These are phyloP conservation scores for Diaporthe citriasiana DNA, from an alignment of 2,329 filamentous ascomycete species.

Conservation along the genomic window DNA sequence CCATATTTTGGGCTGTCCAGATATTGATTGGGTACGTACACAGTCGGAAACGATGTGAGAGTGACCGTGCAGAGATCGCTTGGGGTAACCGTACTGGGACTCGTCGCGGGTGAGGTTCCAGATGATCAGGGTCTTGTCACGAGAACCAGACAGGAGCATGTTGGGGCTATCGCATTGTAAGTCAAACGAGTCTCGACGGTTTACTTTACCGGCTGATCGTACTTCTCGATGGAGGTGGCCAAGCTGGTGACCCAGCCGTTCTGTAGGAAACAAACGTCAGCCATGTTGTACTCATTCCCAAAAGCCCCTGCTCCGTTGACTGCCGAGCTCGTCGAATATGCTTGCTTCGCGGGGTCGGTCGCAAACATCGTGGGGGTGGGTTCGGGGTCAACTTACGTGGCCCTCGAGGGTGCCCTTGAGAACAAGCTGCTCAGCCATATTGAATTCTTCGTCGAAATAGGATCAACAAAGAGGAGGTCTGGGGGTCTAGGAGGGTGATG, in stretches of 20 bases:
- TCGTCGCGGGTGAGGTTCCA: constrained; percentile 99
- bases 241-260: constrained; percentile 99
- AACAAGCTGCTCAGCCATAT: constrained; percentile 94
- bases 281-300: constrained; percentile 16
- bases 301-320: constrained; percentile 24
- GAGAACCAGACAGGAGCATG: constrained; percentile 97
- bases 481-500: constrained; percentile 53
- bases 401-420: constrained; percentile 98
- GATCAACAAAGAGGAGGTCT: constrained; percentile 50
- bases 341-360: constrained; percentile 39
- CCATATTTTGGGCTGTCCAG: constrained; percentile 16
- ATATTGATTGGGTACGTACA: constrained; percentile 72
- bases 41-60: constrained; percentile 99
- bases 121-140: constrained; percentile 99
- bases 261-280: constrained; percentile 56
- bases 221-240: constrained; percentile 99
- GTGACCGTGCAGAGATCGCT: constrained; percentile 98
- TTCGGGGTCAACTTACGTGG: constrained; percentile 75
- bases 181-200: constrained; percentile 45
- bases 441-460: constrained; percentile 56
- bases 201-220: constrained; percentile 56
- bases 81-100: constrained; percentile 97
- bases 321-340: constrained; percentile 26
- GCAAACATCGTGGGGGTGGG: constrained; percentile 47
- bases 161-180: constrained; percentile 78